Conservation (phyloP, 2,329 filamentous ascomycete species). For the Alternaria tenuissima region DNA sequence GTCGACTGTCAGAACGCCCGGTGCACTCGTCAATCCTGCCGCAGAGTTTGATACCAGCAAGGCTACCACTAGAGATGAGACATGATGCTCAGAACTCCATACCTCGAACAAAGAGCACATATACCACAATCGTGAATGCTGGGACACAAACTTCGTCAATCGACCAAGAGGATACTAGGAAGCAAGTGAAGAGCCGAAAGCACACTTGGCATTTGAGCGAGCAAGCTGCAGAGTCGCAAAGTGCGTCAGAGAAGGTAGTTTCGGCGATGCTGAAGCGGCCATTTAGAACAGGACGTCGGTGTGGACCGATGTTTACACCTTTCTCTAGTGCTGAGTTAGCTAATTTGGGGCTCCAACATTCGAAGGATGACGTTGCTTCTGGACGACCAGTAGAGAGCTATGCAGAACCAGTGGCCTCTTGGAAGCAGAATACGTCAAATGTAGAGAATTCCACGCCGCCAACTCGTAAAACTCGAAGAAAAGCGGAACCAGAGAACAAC, state of each 20-base stretch:
- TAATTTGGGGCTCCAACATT: not conserved
- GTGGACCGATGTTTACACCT: not conserved
- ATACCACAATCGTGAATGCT: not conserved
- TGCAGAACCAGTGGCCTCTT: not conserved
- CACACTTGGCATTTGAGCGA: not conserved
- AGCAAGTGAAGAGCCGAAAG: not conserved
- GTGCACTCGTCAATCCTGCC: not conserved
- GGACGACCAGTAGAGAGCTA: not conserved
- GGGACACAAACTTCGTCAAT: not conserved
- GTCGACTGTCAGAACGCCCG: not conserved
- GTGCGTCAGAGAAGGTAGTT: not conserved
- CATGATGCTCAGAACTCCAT: rapidly evolving
- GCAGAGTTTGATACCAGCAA: not conserved
- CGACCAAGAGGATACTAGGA: not conserved
- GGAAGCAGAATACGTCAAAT: not conserved
- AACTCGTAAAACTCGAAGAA: not conserved
- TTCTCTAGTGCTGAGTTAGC: not conserved
- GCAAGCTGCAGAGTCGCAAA: not conserved
- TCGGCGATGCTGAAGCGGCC: not conserved
- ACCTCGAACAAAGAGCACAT: not conserved
- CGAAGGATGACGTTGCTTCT: not conserved
- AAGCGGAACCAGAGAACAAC: not conserved
- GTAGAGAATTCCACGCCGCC: too few relatives aligned
- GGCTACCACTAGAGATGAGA: not conserved
- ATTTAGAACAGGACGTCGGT: rapidly evolving